Conservation (phyloP, 2,329 filamentous ascomycete species). For the Talaromyces rugulosus region DNA sequence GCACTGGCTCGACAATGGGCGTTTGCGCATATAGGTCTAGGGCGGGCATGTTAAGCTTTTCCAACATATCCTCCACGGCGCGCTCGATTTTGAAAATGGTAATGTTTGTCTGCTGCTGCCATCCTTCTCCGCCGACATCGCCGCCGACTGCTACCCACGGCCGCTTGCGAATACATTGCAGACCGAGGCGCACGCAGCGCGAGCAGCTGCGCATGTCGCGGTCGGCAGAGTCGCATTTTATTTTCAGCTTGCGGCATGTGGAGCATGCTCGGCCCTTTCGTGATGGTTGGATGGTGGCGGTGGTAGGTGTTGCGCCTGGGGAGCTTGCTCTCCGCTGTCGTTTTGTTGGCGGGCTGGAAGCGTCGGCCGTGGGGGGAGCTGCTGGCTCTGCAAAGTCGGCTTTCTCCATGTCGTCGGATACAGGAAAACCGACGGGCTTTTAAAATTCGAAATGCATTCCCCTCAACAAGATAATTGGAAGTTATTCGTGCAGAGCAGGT, state of each 20-base stretch:
- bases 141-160: neutral
- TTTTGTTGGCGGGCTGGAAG: neutral
- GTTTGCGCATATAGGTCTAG: slow-evolving; percentile 3
- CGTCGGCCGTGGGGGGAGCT: neutral
- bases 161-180: neutral
- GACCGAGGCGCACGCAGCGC: neutral
- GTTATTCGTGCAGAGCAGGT: neutral
- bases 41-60: slow-evolving; percentile 10
- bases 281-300: too few species aligned
- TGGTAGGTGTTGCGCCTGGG: neutral
- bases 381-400: neutral
- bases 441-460: too few species aligned
- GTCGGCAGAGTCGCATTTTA: slow-evolving; percentile 1
- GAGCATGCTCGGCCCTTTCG: neutral
- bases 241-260: neutral
- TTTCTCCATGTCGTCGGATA: neutral
- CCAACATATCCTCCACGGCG: slow-evolving; percentile 1
- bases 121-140: neutral
- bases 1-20: slow-evolving; percentile 5
- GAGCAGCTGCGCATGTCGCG: neutral
- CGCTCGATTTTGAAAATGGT: neutral
- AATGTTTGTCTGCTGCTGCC: neutral
- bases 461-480: too few species aligned
- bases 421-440: neutral
- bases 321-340: neutral